Percentiles rank a stretch among this genome's conserved stretches.
phyloP scores from a whole-genome alignment of 2,329 filamentous ascomycete species.

The Trichophyton schoenleinii region DNA sequence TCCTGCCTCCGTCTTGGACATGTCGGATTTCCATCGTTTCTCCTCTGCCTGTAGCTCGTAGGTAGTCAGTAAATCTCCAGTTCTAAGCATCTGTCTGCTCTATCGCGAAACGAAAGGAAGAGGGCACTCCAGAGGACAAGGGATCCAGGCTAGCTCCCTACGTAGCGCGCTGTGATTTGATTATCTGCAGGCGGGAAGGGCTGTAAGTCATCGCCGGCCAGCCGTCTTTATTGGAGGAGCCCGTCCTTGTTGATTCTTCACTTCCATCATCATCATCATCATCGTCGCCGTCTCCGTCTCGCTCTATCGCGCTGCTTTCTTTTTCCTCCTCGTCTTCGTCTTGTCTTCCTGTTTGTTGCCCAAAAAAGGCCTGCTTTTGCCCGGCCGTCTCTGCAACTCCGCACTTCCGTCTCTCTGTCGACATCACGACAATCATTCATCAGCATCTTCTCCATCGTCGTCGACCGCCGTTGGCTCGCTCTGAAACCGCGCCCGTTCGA shows the following conservation, averaged over 20 bases:
- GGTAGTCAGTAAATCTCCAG: too few relatives aligned
- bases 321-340: neutral
- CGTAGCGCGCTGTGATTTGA: constrained; percentile 1
- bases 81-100: too few relatives aligned
- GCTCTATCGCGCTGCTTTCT: neutral
- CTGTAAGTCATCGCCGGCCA: constrained; percentile 1
- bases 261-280: neutral
- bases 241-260: neutral
- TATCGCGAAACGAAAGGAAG: too few relatives aligned
- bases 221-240: neutral
- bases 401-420: neutral
- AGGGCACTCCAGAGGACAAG: neutral
- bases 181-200: constrained; percentile 1
- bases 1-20: neutral
- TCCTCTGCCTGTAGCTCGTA: too few relatives aligned
- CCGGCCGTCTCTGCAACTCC: neutral
- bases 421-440: too few relatives aligned
- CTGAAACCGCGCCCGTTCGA: neutral
- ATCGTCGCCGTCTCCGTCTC: neutral
- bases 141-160: neutral
- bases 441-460: too few relatives aligned
- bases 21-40: neutral
- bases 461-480: neutral
- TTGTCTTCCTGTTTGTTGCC: neutral
- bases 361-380: neutral